Conservation (phyloP, 1,284 basidiomycete species). For the Tilletia setariae region DNA sequence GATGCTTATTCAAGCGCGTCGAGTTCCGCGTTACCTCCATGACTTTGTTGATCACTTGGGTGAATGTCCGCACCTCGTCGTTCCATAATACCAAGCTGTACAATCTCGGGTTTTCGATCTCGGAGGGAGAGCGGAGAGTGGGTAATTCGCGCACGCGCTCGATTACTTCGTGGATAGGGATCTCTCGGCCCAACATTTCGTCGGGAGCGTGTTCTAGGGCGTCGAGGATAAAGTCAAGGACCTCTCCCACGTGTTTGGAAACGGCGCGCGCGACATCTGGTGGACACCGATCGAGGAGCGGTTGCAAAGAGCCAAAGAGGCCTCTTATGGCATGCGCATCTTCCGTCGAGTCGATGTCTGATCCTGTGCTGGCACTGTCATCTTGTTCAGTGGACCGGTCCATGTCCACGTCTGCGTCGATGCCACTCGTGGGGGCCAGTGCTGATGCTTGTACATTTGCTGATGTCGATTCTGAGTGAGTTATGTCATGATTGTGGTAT, state of each 20-base stretch:
- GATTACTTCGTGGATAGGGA: neutral
- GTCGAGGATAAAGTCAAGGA: constrained; percentile 78
- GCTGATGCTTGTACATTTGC: neutral
- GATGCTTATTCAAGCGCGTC: constrained; percentile 22
- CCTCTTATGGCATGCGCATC: constrained; percentile 63
- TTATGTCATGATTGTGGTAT: constrained; percentile 30
- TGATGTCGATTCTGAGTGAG: neutral
- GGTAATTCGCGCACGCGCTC: constrained; percentile 14
- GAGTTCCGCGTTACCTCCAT: constrained; percentile 38
- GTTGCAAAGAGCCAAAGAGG: constrained; percentile 63
- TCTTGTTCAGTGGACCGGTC: no score
- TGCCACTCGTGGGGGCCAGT: neutral
- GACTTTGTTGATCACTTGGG: constrained; percentile 73
- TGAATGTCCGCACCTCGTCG: constrained; percentile 93
- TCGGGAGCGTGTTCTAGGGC: constrained; percentile 81
- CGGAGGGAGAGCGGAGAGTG: constrained; percentile 12
- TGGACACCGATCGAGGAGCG: constrained; percentile 17
- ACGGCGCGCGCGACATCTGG: constrained; percentile 68
- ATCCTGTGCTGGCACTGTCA: no score
- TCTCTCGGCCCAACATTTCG: constrained; percentile 61
- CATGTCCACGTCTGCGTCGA: no score
- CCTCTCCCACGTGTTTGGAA: constrained; percentile 69
- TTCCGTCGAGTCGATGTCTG: no score
- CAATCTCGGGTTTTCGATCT: constrained; percentile 54
- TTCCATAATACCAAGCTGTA: constrained; percentile 89